phyloP scores from a whole-genome alignment of 139 green algal genomes.

The Picochlorum sp. region DNA sequence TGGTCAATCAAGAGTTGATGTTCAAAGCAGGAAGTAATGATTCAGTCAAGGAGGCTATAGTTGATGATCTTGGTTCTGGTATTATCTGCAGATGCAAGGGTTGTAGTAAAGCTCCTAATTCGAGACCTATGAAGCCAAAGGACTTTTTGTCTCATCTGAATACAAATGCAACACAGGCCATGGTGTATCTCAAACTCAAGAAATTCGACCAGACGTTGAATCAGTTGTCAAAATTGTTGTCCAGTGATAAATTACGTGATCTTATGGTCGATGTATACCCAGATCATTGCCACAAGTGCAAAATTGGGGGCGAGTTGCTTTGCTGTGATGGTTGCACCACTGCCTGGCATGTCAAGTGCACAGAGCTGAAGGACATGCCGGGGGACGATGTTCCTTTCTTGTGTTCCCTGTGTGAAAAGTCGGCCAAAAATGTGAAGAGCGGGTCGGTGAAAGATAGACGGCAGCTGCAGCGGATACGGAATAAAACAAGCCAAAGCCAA shows the following conservation, averaged over 20 bases:
- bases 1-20: conserved; percentile 28
- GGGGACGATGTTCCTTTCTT: conserved; percentile 30
- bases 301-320: conserved; percentile 31
- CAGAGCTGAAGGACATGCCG: conserved; percentile 16
- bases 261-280: conserved; percentile 34
- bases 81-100: conserved; percentile 32
- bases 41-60: conserved; percentile 12
- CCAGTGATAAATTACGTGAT: conserved; percentile 20
- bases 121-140: conserved; percentile 37
- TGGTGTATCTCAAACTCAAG: too few relatives aligned
- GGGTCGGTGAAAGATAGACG: neutral
- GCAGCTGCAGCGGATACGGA: neutral
- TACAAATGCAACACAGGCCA: conserved; percentile 25
- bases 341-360: conserved; percentile 33
- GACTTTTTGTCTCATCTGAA: conserved; percentile 32
- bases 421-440: neutral
- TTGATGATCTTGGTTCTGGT: conserved; percentile 19
- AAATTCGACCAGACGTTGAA: neutral
- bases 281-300: conserved; percentile 38
- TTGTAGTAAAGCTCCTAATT: conserved; percentile 31
- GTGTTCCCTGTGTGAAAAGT: conserved; percentile 21
- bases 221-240: conserved; percentile 33
- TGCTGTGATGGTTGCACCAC: conserved; percentile 41
- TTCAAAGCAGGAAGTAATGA: conserved; percentile 14
- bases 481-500: neutral